Evolutionary conservation across 2,329 filamentous ascomycete genomes (phyloP).

Genomic region (Cercospora beticola): DNA sequence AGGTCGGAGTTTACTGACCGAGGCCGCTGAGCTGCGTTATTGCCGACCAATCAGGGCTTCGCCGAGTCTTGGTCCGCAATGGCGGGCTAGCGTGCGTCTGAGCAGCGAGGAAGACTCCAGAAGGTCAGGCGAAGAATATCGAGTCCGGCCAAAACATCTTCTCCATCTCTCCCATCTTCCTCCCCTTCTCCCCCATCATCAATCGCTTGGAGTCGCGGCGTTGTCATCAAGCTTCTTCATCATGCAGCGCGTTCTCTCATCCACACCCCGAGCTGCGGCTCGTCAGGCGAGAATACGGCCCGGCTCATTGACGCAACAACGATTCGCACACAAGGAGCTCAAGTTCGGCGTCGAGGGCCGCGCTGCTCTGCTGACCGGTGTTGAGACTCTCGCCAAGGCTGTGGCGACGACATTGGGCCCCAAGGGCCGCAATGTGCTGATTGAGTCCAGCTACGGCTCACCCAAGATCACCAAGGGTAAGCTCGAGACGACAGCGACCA

Average conservation of each 20-base stretch:
- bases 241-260: constrained; percentile 95
- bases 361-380: constrained; percentile 84
- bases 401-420: constrained; percentile 95
- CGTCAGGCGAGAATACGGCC: constrained; percentile 58
- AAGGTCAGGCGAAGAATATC: constrained; percentile 3
- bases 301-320: constrained; percentile 75
- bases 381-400: constrained; percentile 94
- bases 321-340: constrained; percentile 98
- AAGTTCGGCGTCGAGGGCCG: constrained; percentile 97
- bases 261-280: constrained; percentile 74
- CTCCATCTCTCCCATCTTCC: not conserved
- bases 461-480: constrained; percentile 99
- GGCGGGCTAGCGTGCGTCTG: not conserved
- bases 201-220: constrained; percentile 17
- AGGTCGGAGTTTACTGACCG: not conserved
- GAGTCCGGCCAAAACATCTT: not conserved
- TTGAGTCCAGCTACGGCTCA: constrained; percentile 97
- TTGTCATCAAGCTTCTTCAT: constrained; percentile 14
- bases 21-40: not conserved
- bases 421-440: constrained; percentile 97
- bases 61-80: not conserved
- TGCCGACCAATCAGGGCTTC: constrained; percentile 4
- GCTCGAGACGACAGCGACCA: constrained; percentile 33
- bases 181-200: constrained; percentile 1
- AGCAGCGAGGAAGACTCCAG: constrained; percentile 2